Percentiles rank a stretch among this genome's conserved stretches.
Evolutionary conservation across 768 basidiomycete species (phyloP).

Genomic region (Suillus paluster): DNA sequence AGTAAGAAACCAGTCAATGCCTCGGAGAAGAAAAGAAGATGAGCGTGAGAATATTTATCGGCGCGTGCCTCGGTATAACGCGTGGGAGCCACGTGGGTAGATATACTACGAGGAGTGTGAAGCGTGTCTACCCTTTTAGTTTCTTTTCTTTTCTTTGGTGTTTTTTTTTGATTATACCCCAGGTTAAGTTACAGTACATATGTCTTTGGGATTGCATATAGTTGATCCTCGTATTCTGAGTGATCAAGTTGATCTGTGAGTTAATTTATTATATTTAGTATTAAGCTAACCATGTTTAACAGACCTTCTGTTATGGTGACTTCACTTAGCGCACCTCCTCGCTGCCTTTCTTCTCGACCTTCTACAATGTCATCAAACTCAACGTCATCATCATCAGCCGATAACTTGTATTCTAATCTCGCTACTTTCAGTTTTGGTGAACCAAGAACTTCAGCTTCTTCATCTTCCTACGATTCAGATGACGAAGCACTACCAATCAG

Average conservation of each 20-base stretch:
- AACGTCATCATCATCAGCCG: conserved; percentile 7
- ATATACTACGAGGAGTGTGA: no score
- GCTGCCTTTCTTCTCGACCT: not conserved
- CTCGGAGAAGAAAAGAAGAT: no score
- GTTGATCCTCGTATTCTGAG: conserved; percentile 33
- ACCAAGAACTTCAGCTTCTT: conserved; percentile 24
- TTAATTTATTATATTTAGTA: no score
- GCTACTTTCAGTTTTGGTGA: conserved; percentile 49
- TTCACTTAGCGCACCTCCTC: not conserved
- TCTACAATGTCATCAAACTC: conserved; percentile 2
- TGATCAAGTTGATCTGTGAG: conserved; percentile 23
- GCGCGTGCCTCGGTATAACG: no score
- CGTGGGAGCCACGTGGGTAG: no score
- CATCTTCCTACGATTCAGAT: conserved; percentile 15
- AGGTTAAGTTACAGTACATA: no score
- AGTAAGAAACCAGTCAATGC: no score
- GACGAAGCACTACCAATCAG: conserved; percentile 36
- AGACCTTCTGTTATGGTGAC: not conserved
- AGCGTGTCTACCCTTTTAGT: no score
- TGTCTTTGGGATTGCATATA: conserved; percentile 31
- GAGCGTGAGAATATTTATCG: no score
- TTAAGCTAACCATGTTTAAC: no score
- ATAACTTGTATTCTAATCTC: conserved; percentile 44
- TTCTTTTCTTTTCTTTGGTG: no score
- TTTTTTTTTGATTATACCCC: no score